Evolutionary conservation across 768 basidiomycete species (phyloP).

Genomic region (Boletus fagicola): DNA sequence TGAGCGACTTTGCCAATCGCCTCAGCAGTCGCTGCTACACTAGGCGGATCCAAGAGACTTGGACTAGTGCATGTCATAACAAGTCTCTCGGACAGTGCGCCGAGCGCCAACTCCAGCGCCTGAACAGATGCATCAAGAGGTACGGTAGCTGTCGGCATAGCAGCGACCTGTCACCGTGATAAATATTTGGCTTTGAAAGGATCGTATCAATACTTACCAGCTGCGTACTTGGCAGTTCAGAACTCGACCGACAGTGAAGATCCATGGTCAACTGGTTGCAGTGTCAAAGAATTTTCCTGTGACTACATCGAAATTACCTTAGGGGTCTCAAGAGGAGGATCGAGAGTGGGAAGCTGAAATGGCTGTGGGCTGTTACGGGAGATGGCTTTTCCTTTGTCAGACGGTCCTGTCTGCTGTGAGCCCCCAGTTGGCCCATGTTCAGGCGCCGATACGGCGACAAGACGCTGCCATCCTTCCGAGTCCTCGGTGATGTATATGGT

Average conservation of each 20-base stretch:
- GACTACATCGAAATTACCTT: conserved; percentile 22
- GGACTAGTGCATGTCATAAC: conserved; percentile 40
- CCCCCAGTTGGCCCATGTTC: conserved; percentile 4
- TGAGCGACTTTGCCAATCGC: conserved; percentile 63
- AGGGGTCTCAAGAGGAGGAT: conserved; percentile 28
- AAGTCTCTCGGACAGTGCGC: conserved; percentile 51
- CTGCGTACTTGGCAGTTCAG: conserved; percentile 19
- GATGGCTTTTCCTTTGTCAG: conserved; percentile 12
- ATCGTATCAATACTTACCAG: conserved; percentile 9
- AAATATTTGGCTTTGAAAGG: background rate
- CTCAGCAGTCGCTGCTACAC: conserved; percentile 62
- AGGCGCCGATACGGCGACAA: conserved; percentile 34
- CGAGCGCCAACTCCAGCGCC: conserved; percentile 54
- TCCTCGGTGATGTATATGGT: conserved; percentile 60
- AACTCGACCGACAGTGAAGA: conserved; percentile 10
- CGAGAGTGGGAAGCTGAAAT: conserved; percentile 34
- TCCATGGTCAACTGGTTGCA: conserved; percentile 22
- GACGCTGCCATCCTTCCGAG: conserved; percentile 46
- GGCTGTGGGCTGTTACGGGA: conserved; percentile 29
- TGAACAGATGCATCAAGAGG: conserved; percentile 35
- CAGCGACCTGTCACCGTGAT: conserved; percentile 19
- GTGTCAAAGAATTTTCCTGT: conserved; percentile 4
- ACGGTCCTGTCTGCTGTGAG: conserved; percentile 7
- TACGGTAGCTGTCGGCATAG: conserved; percentile 10
- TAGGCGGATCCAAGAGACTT: conserved; percentile 41